Evolutionary conservation across 495 filamentous ascomycete genomes (phyloP), one percentile per base, ranked within the genome.

Genomic region (Penicillium crystallinum): DNA sequence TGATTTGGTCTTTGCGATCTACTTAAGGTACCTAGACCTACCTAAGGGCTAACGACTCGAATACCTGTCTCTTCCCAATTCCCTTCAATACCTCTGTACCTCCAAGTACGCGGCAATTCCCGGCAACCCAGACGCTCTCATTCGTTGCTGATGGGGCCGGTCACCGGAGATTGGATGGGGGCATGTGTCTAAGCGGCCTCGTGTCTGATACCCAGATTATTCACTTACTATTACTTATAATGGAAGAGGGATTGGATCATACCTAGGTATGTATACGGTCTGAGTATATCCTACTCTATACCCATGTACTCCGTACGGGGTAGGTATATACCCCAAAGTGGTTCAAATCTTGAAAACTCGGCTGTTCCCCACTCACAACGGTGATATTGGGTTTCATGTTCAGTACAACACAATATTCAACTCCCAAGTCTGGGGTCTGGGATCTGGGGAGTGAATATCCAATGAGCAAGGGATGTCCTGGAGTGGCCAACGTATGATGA

Each of bases 101-200:
- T 38, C 18, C 36, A 49, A 43, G 44, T 36, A 47, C 46, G 36
- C 58, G 58, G 58, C 55, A 62, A 62, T 62, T 58, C 52, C 58
- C 58, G 58, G 58, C 48, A 50, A 46, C 49, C 49, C 44, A 53
- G 19, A 14, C 5, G 7, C 27, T 44, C 40, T 47, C 17, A 47
- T 51, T 60, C 54, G 57, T 43, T 46, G 34, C 45, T 39, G 44
- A 35, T 46, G 45, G 51, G 50, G 51, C 55, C 55, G 52, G 52
- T 55, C 46, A 55, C 56, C 56, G 56, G 56, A 58, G 56, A 58
- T 58, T 58, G 56, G 56, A 55, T 19, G 33, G 46, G 37, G 47
- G 34, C 56, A 49, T 47, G 53, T 53, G 60, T 49, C 55, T 59
- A 62, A 58, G 61, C 61, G 61, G 50, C 23, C 40, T 50, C 47